Base-by-base conservation (phyloP, 257 asterid genomes). In the Datura wrightii region DNA sequence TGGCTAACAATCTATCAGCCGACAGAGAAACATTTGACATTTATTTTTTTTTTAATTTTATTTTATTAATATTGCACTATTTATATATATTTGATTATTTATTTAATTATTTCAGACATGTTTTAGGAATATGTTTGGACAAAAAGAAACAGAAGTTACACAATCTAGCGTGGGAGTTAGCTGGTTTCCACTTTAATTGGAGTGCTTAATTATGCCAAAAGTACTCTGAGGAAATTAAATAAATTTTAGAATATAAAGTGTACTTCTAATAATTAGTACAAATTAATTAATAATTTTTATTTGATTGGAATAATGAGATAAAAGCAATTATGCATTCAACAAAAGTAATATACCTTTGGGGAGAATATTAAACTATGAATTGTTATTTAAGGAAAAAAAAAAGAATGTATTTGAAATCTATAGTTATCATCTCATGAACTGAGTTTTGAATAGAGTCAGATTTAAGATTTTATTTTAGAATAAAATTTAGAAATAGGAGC, bases 21-120 rank as follows among this genome's bases (percentile, higher is more conserved):
- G 86, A 83, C 86, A 82, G 11, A 74, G 54, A 82, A 82, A 82
- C 72, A 82, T 82, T 36, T 86, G 6, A 9, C 31, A 24, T 24
- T 24, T 42, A 3, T 56, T 53, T n/a, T 66, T 65, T 3, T 24
- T 0, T 24, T 4, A 19, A 58, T 24, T 24, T 24, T 24, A 24
- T 24, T 24, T 24, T 24, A 24, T 24, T 24, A 42, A 18, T 16
- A 18, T 1, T 13, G 37, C 3, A 65, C 55, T 2, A 9, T 48
- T 46, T 50, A 48, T 66, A 16, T 19, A 56, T 83, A 41, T 10
- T 1, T 4, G 31, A n/a, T 46, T 48, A 48, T 7, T 65, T 65
- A 74, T 76, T 11, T 50, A 24, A 52, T 76, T 76, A 76, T 76
- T 48, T 76, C 31, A 76, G 60, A 6, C 46, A 76, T 76, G 14